Percentiles rank a stretch among this genome's conserved stretches.
phyloP scores from a whole-genome alignment of 208 protist species.

The Leptomonas pyrrhocoris region DNA sequence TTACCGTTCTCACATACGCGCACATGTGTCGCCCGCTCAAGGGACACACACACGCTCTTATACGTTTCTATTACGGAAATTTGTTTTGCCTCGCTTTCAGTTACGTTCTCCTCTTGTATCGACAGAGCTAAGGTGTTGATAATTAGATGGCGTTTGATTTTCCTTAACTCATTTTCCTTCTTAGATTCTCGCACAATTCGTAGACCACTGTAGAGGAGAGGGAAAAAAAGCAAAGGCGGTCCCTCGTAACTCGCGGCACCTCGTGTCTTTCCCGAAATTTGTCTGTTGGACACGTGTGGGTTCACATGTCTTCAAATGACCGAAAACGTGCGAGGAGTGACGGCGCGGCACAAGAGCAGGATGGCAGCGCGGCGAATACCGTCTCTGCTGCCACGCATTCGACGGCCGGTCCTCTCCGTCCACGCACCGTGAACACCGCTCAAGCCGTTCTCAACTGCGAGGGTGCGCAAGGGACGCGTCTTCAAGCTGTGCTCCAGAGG shows the following conservation, averaged over 20 bases:
- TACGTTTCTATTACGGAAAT: too few species aligned
- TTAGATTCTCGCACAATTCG: too few species aligned
- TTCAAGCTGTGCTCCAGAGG: background rate
- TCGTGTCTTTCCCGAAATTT: background rate
- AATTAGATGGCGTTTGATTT: too few species aligned
- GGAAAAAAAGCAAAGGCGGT: background rate
- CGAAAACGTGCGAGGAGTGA: slow-evolving; percentile 15
- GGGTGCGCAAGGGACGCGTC: background rate
- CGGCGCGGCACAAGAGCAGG: background rate
- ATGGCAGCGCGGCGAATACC: background rate
- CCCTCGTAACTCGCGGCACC: background rate
- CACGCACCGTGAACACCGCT: slow-evolving; percentile 3
- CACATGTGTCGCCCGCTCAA: too few species aligned
- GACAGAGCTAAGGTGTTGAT: too few species aligned
- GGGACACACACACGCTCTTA: too few species aligned
- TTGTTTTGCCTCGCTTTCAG: too few species aligned
- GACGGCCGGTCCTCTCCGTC: background rate
- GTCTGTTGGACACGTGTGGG: too few species aligned
- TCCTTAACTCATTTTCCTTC: too few species aligned
- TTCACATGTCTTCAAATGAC: slow-evolving; percentile 10
- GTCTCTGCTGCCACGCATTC: background rate
- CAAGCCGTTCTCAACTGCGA: background rate
- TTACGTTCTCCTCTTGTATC: too few species aligned
- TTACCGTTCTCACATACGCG: too few species aligned
- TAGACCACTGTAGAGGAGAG: too few species aligned